phyloP scores from a whole-genome alignment of 164 flowering plant species.

The Piper betle region DNA sequence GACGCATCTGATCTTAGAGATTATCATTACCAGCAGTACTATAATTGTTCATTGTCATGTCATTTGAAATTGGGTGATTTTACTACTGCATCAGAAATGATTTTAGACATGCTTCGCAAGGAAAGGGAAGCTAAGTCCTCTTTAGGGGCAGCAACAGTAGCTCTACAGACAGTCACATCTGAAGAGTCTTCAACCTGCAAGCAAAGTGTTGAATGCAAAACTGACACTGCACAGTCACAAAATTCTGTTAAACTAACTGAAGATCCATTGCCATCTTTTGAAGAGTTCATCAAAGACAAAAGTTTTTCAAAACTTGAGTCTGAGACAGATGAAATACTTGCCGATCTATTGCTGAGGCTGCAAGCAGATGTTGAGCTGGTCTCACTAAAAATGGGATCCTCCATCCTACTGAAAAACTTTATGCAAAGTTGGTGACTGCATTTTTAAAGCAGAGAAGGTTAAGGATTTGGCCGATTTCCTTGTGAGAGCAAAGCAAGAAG shows the following conservation, averaged over 20 bases:
- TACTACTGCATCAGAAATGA: constrained; percentile 67
- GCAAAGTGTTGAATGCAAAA: constrained; percentile 10
- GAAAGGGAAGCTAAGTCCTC: constrained; percentile 61
- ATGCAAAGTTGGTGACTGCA: constrained; percentile 66
- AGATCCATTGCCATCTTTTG: constrained; percentile 23
- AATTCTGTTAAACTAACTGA: constrained; percentile 5
- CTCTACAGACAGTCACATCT: constrained; percentile 19
- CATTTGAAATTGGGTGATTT: constrained; percentile 87
- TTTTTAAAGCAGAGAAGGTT: constrained; percentile 65
- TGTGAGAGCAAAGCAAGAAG: constrained; percentile 61
- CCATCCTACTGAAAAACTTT: constrained; percentile 67
- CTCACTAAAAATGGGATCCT: constrained; percentile 57
- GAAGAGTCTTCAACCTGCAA: constrained; percentile 8
- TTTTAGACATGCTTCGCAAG: constrained; percentile 72
- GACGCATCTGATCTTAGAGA: constrained; percentile 47
- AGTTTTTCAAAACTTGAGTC: constrained; percentile 39
- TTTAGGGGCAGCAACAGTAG: constrained; percentile 40
- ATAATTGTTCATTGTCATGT: constrained; percentile 76
- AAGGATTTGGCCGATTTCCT: constrained; percentile 69
- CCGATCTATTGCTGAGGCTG: constrained; percentile 33
- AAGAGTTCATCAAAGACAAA: constrained; percentile 43
- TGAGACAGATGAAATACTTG: constrained; percentile 44
- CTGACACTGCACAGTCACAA: constrained; percentile 4
- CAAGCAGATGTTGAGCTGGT: constrained; percentile 48
- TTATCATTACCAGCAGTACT: constrained; percentile 62